phyloP scores from a whole-genome alignment of 2,329 filamentous ascomycete genomes.

The Fusarium sp. region DNA sequence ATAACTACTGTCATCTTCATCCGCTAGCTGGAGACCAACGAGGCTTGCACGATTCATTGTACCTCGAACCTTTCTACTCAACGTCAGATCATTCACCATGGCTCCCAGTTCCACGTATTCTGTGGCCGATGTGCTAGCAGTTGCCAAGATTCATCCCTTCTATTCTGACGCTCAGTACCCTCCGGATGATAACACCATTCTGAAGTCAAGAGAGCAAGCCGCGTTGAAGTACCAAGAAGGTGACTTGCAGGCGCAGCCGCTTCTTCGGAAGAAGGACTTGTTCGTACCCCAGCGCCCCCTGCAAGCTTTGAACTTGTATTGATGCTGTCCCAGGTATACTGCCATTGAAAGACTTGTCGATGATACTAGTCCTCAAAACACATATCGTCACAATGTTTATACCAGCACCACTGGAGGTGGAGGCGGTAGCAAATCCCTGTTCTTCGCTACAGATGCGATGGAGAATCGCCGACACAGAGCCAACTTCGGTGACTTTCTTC shows the following conservation, averaged over 20 bases:
- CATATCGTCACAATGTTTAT: conserved; percentile 53
- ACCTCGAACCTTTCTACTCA: neutral
- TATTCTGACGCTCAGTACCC: conserved; percentile 48
- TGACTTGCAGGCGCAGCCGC: conserved; percentile 14
- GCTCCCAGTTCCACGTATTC: conserved; percentile 31
- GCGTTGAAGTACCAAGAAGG: neutral
- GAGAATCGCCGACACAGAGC: conserved; percentile 57
- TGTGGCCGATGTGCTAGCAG: conserved; percentile 47
- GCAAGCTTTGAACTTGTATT: fast-evolving
- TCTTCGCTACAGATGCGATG: conserved; percentile 54
- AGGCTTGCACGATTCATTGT: neutral
- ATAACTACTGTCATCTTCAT: neutral
- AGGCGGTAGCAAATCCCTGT: conserved; percentile 45
- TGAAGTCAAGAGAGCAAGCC: conserved; percentile 8
- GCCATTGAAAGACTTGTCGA: conserved; percentile 49
- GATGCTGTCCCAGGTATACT: conserved; percentile 45
- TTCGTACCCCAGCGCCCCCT: conserved; percentile 11
- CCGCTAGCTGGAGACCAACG: neutral
- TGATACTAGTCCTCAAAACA: conserved; percentile 50
- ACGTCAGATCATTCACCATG: conserved; percentile 9
- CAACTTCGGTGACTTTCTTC: conserved; percentile 48
- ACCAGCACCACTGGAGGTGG: conserved; percentile 56
- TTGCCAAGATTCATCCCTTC: conserved; percentile 52
- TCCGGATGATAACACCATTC: conserved; percentile 31
- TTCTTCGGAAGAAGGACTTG: conserved; percentile 41